Evolutionary conservation across 331 rosid species (phyloP).

Genomic region (Arachis monticola): DNA sequence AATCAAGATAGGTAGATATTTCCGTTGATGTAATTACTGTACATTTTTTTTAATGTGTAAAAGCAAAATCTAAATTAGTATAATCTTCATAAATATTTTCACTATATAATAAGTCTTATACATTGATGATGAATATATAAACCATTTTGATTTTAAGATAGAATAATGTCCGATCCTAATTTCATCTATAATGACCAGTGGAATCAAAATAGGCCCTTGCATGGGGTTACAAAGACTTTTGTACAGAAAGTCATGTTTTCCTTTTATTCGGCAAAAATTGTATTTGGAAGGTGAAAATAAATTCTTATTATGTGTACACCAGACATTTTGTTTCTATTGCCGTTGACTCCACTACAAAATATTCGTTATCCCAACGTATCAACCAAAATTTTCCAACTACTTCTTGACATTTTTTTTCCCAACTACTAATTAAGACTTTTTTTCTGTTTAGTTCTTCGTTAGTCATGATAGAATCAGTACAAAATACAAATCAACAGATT

Average conservation of each 20-base stretch:
- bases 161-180: not conserved
- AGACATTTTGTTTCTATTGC: not conserved
- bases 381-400: not conserved
- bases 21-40: too few species aligned
- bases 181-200: not conserved
- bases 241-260: not conserved
- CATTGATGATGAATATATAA: not conserved
- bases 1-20: too few species aligned
- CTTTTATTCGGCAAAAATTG: conserved; percentile 10
- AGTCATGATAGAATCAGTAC: too few species aligned
- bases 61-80: too few species aligned
- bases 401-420: not conserved
- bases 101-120: too few species aligned
- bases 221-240: conserved; percentile 7
- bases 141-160: not conserved
- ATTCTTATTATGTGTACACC: not conserved
- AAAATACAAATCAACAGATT: too few species aligned
- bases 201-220: not conserved
- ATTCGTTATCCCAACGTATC: not conserved
- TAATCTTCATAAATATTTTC: too few species aligned
- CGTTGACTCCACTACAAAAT: not conserved
- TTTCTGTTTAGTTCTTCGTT: too few species aligned
- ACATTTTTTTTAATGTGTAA: too few species aligned
- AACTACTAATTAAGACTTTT: too few species aligned
- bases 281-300: not conserved